Conservation (phyloP, 306 rosid genomes). For the Cicer judaicum region DNA sequence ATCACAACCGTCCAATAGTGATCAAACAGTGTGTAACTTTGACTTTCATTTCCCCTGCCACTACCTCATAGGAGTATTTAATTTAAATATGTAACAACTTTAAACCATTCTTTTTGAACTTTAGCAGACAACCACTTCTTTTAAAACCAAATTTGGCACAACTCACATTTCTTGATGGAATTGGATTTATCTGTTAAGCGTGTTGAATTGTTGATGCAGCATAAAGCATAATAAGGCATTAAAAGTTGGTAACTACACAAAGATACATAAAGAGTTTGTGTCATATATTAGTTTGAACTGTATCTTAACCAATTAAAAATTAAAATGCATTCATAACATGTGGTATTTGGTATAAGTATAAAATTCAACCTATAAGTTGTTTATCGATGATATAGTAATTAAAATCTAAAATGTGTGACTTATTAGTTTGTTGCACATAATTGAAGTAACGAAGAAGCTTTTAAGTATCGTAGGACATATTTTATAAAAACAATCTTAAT, state of each 20-base stretch:
- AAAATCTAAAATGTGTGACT: too few relatives aligned
- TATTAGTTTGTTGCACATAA: too few relatives aligned
- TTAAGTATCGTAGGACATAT: too few relatives aligned
- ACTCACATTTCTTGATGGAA: constrained; percentile 60
- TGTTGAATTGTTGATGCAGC: constrained; percentile 38
- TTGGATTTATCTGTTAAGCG: constrained; percentile 51
- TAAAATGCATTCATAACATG: too few relatives aligned
- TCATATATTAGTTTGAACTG: neutral
- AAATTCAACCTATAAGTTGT: too few relatives aligned
- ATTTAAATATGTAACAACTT: constrained; percentile 26
- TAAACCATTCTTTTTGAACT: constrained; percentile 49
- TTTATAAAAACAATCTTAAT: too few relatives aligned
- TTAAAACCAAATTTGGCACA: constrained; percentile 60
- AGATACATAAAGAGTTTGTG: neutral
- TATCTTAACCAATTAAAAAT: too few relatives aligned
- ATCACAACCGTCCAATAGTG: constrained; percentile 76
- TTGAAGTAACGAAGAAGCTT: too few relatives aligned
- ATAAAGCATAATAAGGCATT: constrained; percentile 31
- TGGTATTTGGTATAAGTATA: neutral
- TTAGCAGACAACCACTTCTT: constrained; percentile 59
- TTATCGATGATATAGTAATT: too few relatives aligned
- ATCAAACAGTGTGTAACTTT: constrained; percentile 77
- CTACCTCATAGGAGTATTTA: constrained; percentile 29
- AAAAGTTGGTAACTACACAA: constrained; percentile 25
- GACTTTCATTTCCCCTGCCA: constrained; percentile 68